Conservation (phyloP, 192 early-diverging fungal genomes). For the Diversispora epigaea region DNA sequence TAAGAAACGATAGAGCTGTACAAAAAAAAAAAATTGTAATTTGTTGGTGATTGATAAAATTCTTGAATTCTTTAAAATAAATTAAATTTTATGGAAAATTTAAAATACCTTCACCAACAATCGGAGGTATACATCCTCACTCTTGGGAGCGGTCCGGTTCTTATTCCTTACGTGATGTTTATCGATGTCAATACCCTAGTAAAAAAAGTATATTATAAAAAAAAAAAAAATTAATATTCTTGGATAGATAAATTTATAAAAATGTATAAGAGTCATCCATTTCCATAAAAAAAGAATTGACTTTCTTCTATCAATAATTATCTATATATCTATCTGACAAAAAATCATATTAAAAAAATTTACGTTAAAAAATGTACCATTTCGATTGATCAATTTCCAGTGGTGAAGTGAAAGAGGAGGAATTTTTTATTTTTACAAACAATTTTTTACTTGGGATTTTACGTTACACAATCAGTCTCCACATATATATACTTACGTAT, state of each 20-base stretch:
- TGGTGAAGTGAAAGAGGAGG: slow-evolving; percentile 1
- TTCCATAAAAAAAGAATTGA: too few relatives aligned
- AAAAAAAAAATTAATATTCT: background rate
- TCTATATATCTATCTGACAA: background rate
- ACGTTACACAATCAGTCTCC: background rate
- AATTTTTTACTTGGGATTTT: background rate
- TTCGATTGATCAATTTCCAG: background rate
- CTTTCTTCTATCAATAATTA: too few relatives aligned
- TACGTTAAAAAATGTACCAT: background rate
- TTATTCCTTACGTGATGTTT: slow-evolving; percentile 99
- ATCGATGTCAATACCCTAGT: slow-evolving; percentile 96
- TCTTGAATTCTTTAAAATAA: background rate
- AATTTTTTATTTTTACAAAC: background rate
- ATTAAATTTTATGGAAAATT: background rate
- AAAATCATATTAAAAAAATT: background rate
- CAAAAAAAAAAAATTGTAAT: background rate
- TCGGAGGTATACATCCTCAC: slow-evolving; percentile 94
- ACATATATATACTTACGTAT: too few relatives aligned
- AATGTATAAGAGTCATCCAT: too few relatives aligned
- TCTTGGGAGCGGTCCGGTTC: slow-evolving; percentile 84
- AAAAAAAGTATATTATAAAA: slow-evolving; percentile 12
- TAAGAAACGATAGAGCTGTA: slow-evolving; percentile 95
- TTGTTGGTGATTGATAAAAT: too few relatives aligned
- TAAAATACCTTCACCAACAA: slow-evolving; percentile 88
- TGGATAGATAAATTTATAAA: background rate